Evolutionary conservation across 1,284 basidiomycete genomes (phyloP).

Genomic region (Cryptococcus sp.): DNA sequence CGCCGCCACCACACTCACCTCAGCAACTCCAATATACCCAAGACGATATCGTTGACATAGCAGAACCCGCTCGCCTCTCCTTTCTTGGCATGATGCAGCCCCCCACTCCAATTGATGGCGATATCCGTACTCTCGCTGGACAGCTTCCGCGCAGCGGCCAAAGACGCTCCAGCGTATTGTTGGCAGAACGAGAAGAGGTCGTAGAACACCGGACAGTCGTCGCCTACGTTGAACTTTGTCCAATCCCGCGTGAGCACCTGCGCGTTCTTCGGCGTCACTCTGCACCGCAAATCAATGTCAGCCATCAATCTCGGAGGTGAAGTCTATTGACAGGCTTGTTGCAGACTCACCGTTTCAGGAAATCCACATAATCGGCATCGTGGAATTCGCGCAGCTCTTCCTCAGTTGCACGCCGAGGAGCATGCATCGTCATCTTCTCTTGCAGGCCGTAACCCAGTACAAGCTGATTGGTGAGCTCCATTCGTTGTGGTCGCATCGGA

Average conservation of each 20-base stretch:
- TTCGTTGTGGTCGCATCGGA: slow-evolving; percentile 96
- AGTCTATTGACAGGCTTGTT: neutral
- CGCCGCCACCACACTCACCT: slow-evolving; percentile 59
- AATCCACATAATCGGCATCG: slow-evolving; percentile 90
- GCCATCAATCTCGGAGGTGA: neutral
- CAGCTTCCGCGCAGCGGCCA: slow-evolving; percentile 86
- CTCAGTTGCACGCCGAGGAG: slow-evolving; percentile 83
- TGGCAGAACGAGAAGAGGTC: slow-evolving; percentile 91
- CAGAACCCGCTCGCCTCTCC: slow-evolving; percentile 96
- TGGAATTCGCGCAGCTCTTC: slow-evolving; percentile 90
- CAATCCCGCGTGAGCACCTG: slow-evolving; percentile 66
- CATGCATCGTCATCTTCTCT: slow-evolving; percentile 92
- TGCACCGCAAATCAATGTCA: slow-evolving; percentile 7
- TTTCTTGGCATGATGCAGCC: slow-evolving; percentile 92
- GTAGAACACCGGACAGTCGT: slow-evolving; percentile 91
- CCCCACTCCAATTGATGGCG: slow-evolving; percentile 96
- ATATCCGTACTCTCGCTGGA: slow-evolving; percentile 88
- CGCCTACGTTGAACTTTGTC: slow-evolving; percentile 82
- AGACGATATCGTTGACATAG: slow-evolving; percentile 93
- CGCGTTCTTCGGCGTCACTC: slow-evolving; percentile 46
- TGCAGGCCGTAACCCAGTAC: slow-evolving; percentile 96
- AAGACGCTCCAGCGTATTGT: slow-evolving; percentile 86
- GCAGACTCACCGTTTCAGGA: slow-evolving; percentile 73
- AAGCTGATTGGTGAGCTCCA: slow-evolving; percentile 91
- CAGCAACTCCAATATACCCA: slow-evolving; percentile 88